Conservation (phyloP, 192 early-diverging fungal genomes). For the Geranomyces variabilis region DNA sequence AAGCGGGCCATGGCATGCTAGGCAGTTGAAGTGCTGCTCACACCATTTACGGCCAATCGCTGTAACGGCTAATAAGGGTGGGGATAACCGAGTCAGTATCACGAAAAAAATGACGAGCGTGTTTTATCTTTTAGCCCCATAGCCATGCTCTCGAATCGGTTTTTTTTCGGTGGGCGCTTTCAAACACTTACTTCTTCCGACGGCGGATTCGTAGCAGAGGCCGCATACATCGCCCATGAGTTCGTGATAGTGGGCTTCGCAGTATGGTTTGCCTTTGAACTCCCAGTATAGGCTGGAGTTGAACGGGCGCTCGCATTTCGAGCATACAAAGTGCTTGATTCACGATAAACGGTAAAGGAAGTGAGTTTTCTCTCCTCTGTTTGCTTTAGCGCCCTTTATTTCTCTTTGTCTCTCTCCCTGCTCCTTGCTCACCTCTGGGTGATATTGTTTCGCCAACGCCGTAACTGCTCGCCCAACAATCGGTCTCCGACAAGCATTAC, state of each 20-base stretch:
- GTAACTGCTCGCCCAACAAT: conserved; percentile 48
- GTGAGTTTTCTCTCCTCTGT: background rate
- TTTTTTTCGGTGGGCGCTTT: no score
- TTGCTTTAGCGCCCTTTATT: no score
- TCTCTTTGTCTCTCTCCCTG: no score
- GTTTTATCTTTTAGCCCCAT: no score
- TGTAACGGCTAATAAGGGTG: conserved; percentile 37
- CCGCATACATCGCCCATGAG: conserved; percentile 48
- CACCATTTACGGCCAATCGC: conserved; percentile 51
- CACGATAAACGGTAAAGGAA: background rate
- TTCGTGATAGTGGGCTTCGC: conserved; percentile 55
- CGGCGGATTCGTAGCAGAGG: conserved; percentile 41
- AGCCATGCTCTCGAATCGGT: background rate
- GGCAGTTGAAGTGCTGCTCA: conserved; percentile 54
- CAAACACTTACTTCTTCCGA: conserved; percentile 40
- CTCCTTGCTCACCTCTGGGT: conserved; percentile 47
- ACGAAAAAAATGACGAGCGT: no score
- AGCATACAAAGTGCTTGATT: conserved; percentile 54
- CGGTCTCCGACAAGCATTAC: conserved; percentile 46
- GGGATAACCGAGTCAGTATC: background rate
- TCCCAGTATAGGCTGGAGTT: conserved; percentile 45
- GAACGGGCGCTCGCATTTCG: conserved; percentile 53
- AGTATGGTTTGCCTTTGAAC: conserved; percentile 47
- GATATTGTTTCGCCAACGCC: conserved; percentile 50
- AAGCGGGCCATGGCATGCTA: conserved; percentile 40